Conservation (phyloP, 1,284 basidiomycete genomes). For the Rhodotorula sp. region DNA sequence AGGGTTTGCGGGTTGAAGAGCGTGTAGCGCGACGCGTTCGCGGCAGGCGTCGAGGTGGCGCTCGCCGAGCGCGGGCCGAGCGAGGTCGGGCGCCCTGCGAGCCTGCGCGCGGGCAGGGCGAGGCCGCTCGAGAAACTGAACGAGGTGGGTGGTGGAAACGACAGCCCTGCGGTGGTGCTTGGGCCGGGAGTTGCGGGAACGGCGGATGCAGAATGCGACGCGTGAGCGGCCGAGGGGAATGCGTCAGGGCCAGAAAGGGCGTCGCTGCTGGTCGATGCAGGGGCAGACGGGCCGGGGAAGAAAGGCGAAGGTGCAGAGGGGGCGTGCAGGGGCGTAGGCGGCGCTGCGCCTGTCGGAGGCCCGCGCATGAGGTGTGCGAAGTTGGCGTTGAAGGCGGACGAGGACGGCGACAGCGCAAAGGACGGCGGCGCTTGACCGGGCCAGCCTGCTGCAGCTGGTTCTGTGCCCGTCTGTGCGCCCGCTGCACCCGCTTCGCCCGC, state of each 20-base stretch:
- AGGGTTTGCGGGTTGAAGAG: constrained; percentile 16
- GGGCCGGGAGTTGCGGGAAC: not conserved
- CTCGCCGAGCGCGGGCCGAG: not conserved
- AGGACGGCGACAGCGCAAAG: constrained; percentile 18
- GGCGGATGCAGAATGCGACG: not conserved
- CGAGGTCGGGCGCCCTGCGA: constrained; percentile 1
- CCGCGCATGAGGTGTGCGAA: constrained; percentile 23
- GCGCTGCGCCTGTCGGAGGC: not conserved
- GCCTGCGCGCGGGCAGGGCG: not conserved
- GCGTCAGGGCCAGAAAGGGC: not conserved
- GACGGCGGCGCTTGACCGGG: not conserved
- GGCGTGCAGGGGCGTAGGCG: constrained; percentile 13
- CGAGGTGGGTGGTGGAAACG: not conserved
- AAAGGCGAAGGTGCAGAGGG: constrained; percentile 19
- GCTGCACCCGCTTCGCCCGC: no score
- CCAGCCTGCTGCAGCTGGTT: not conserved
- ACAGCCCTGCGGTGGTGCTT: not conserved
- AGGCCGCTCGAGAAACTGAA: not conserved
- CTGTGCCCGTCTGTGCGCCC: not conserved
- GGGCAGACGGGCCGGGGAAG: constrained; percentile 8
- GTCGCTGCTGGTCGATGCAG: not conserved
- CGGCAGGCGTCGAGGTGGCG: not conserved
- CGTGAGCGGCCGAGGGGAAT: not conserved
- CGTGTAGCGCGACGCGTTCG: constrained; percentile 14
- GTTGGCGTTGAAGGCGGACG: constrained; percentile 22